Percentiles rank a stretch among this genome's conserved stretches.
phyloP scores from a whole-genome alignment of 2,329 filamentous ascomycete genomes.

The Hawksworthiomyces lignivorus region DNA sequence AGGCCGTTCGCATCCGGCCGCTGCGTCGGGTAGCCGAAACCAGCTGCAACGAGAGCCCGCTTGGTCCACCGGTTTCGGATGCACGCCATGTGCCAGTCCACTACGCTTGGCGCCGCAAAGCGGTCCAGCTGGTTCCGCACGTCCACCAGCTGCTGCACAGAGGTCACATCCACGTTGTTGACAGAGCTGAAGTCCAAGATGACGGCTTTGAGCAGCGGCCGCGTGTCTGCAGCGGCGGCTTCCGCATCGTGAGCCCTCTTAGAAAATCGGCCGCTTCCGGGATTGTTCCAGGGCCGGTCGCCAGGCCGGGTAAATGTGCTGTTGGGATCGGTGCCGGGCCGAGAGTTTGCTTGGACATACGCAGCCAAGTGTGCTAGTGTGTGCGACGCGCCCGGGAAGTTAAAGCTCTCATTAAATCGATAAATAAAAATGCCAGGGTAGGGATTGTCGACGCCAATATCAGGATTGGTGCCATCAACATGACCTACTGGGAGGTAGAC shows the following conservation, averaged over 20 bases:
- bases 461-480: too few relatives aligned
- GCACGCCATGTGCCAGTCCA: constrained; percentile 94
- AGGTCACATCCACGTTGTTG: constrained; percentile 90
- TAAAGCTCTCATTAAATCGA: constrained; percentile 43
- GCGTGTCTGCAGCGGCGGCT: too few relatives aligned
- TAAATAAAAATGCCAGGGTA: constrained; percentile 46
- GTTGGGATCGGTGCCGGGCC: constrained; percentile 48
- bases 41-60: constrained; percentile 75
- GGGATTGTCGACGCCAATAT: constrained; percentile 16
- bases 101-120: constrained; percentile 69
- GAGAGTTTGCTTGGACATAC: constrained; percentile 24
- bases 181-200: constrained; percentile 91
- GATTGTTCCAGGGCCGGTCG: too few relatives aligned
- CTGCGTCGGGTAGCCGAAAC: constrained; percentile 77
- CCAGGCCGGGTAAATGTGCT: not conserved
- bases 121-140: constrained; percentile 88
- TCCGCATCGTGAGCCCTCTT: too few relatives aligned
- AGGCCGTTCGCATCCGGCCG: too few relatives aligned
- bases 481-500: too few relatives aligned
- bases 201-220: constrained; percentile 46
- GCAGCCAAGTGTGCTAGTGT: constrained; percentile 27
- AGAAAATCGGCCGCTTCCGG: too few relatives aligned
- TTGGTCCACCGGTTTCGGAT: constrained; percentile 95
- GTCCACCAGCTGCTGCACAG: constrained; percentile 86
- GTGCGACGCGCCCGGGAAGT: constrained; percentile 44